These are phyloP conservation scores for Gaeumannomyces tritici DNA, from an alignment of 2,329 filamentous ascomycete species.

Conservation along the genomic window DNA sequence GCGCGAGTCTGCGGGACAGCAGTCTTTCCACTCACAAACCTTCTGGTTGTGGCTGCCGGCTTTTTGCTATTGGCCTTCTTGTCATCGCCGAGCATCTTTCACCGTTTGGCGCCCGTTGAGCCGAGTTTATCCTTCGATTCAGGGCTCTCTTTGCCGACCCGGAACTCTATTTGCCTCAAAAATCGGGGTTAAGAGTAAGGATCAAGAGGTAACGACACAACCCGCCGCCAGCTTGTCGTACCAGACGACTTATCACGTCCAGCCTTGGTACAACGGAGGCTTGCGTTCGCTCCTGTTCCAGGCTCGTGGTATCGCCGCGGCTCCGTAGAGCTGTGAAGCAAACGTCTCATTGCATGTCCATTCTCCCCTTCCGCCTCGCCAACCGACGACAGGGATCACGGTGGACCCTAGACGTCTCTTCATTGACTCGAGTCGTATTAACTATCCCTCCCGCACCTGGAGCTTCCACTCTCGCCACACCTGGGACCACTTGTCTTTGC, in stretches of 20 bases:
- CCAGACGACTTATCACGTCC: neutral
- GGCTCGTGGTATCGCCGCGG: neutral
- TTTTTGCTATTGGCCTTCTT: neutral
- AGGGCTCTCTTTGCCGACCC: neutral
- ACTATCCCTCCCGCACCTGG: neutral
- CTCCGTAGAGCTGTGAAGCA: neutral
- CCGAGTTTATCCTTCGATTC: neutral
- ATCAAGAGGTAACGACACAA: neutral
- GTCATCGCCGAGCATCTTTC: neutral
- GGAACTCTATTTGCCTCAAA: neutral
- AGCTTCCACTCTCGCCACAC: neutral
- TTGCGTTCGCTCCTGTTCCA: neutral
- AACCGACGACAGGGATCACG: neutral
- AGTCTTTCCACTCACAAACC: neutral
- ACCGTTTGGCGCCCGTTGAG: neutral
- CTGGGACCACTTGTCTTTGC: neutral
- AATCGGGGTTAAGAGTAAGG: neutral
- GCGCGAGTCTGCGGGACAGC: no score
- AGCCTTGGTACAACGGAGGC: neutral
- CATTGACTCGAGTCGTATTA: neutral
- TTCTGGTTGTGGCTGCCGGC: no score
- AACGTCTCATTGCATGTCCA: neutral
- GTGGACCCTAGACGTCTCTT: neutral
- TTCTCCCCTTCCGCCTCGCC: neutral
- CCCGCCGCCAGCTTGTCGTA: neutral